phyloP scores from a whole-genome alignment of 2,329 filamentous ascomycete species.

The Coniochaeta prunicola region DNA sequence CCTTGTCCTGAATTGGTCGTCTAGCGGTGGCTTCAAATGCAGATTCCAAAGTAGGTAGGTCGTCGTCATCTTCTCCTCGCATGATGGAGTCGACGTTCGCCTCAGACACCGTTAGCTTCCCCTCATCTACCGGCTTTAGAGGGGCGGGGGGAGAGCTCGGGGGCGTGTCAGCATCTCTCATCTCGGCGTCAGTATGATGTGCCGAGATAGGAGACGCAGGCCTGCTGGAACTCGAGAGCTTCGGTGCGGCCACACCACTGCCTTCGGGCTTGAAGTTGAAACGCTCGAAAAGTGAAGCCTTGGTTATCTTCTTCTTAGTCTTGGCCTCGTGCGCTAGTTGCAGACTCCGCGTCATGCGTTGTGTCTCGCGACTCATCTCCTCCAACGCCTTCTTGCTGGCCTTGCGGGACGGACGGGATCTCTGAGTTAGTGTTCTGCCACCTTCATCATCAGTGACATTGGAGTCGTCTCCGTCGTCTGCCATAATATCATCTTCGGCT shows the following conservation, averaged over 20 bases:
- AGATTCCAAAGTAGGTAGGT: conserved; percentile 31
- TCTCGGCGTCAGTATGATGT: conserved; percentile 26
- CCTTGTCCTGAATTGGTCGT: conserved; percentile 39
- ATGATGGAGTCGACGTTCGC: background rate
- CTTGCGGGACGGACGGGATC: conserved; percentile 65
- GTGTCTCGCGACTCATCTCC: conserved; percentile 92
- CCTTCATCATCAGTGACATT: conserved; percentile 55
- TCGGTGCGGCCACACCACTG: conserved; percentile 18
- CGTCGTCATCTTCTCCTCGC: conserved; percentile 19
- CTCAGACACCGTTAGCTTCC: background rate
- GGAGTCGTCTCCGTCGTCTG: conserved; percentile 37
- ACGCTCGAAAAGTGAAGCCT: conserved; percentile 71
- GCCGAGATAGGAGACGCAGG: conserved; percentile 36
- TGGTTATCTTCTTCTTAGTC: conserved; percentile 86
- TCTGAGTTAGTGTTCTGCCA: conserved; percentile 61
- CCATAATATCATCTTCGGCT: conserved; percentile 30
- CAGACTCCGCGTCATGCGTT: conserved; percentile 82
- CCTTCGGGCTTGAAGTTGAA: conserved; percentile 64
- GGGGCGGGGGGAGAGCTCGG: conserved; percentile 59
- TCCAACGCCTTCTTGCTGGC: conserved; percentile 92
- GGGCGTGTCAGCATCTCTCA: conserved; percentile 49
- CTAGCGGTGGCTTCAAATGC: conserved; percentile 21
- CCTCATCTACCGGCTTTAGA: conserved; percentile 18
- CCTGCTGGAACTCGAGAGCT: conserved; percentile 48
- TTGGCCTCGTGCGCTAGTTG: conserved; percentile 85